A percentile compares a stretch with the other conserved stretches of the same genome.
Conservation (phyloP, 192 early-diverging fungal genomes). For the Coemansia sp. region DNA sequence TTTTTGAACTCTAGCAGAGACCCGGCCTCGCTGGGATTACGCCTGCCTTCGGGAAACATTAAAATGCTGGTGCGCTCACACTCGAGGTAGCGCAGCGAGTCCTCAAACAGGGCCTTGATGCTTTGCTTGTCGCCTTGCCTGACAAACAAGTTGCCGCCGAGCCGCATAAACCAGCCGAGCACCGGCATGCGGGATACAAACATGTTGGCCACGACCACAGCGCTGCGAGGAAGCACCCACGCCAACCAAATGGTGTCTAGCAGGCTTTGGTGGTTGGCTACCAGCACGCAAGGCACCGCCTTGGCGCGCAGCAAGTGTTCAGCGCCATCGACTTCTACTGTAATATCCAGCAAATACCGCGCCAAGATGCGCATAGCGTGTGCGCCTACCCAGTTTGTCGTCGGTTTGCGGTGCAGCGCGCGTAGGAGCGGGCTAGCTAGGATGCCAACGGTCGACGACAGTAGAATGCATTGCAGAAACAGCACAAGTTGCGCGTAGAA, state of each 20-base stretch:
- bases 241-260: slow-evolving; percentile 72
- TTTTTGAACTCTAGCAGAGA: slow-evolving; percentile 91
- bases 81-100: slow-evolving; percentile 72
- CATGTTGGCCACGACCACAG: slow-evolving; percentile 70
- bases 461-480: slow-evolving; percentile 30
- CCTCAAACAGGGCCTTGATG: slow-evolving; percentile 72
- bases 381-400: slow-evolving; percentile 63
- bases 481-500: slow-evolving; percentile 42
- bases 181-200: slow-evolving; percentile 66
- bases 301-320: slow-evolving; percentile 54
- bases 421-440: slow-evolving; percentile 26
- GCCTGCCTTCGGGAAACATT: slow-evolving; percentile 92
- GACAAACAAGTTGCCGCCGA: slow-evolving; percentile 85
- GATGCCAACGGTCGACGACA: slow-evolving; percentile 33
- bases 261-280: slow-evolving; percentile 86
- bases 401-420: slow-evolving; percentile 20
- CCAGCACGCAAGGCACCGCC: slow-evolving; percentile 60
- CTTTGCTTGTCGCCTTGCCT: slow-evolving; percentile 75
- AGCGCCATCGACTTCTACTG: slow-evolving; percentile 59
- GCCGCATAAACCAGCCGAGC: slow-evolving; percentile 73
- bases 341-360: slow-evolving; percentile 57
- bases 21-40: slow-evolving; percentile 66
- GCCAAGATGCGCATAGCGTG: slow-evolving; percentile 55
- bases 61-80: slow-evolving; percentile 72
- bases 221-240: slow-evolving; percentile 61